These are phyloP conservation scores for Lablab purpureus DNA, from an alignment of 306 rosid species.

Conservation along the genomic window DNA sequence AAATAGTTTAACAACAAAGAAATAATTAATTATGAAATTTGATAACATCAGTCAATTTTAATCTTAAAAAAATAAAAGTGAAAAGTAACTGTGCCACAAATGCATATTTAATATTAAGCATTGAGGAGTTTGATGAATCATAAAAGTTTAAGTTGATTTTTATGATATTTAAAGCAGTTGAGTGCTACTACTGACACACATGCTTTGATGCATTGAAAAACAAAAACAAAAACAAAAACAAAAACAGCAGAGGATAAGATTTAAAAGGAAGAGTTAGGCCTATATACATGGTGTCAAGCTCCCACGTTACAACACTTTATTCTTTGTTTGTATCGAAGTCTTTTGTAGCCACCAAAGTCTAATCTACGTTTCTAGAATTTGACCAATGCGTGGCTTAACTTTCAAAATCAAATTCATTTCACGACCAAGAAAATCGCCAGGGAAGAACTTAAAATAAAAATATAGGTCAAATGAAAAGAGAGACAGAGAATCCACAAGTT, in stretches of 20 bases:
- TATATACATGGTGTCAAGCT: too few relatives aligned
- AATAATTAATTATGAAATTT: too few relatives aligned
- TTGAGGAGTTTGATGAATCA: neutral
- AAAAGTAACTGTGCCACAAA: too few relatives aligned
- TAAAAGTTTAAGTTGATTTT: neutral
- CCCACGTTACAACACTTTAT: neutral
- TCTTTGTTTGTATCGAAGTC: neutral
- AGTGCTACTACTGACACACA: neutral
- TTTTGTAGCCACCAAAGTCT: slow-evolving; percentile 5
- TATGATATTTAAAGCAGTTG: neutral
- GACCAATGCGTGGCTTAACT: neutral
- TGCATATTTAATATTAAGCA: neutral
- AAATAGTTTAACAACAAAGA: too few relatives aligned
- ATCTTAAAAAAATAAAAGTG: too few relatives aligned
- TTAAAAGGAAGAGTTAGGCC: too few relatives aligned
- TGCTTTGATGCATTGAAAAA: neutral
- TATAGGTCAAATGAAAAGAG: neutral
- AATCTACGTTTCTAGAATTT: slow-evolving; percentile 6
- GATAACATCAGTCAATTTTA: too few relatives aligned
- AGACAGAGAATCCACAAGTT: too few relatives aligned
- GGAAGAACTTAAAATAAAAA: neutral
- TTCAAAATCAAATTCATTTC: slow-evolving; percentile 23
- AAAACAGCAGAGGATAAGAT: neutral
- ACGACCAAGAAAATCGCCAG: neutral
- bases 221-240: too few relatives aligned